phyloP scores from a whole-genome alignment of 352 stramenopile species.

The Globisporangium sylvaticum region DNA sequence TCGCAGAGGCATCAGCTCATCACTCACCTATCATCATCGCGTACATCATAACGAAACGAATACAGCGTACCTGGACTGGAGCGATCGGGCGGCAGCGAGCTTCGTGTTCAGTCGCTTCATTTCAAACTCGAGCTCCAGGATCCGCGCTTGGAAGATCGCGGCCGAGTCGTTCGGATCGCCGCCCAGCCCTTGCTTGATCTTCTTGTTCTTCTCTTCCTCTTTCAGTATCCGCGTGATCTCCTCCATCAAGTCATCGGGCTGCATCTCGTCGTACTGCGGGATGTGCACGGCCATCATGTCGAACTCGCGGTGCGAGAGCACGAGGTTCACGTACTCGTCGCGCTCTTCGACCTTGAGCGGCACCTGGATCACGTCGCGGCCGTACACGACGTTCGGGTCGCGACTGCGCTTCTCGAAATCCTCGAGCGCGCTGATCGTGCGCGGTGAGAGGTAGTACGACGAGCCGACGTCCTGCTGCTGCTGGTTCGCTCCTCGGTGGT shows the following conservation, averaged over 20 bases:
- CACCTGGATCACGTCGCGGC: constrained; percentile 74
- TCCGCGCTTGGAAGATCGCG: constrained; percentile 46
- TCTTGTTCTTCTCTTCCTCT: constrained; percentile 38
- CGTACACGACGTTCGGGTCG: constrained; percentile 49
- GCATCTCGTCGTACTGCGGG: constrained; percentile 60
- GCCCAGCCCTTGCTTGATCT: constrained; percentile 21
- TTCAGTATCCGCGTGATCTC: constrained; percentile 56
- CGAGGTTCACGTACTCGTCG: constrained; percentile 62
- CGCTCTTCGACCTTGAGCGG: constrained; percentile 41
- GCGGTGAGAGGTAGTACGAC: constrained; percentile 23
- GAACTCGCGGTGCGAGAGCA: constrained; percentile 76
- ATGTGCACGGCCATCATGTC: constrained; percentile 73
- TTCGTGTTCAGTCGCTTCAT: constrained; percentile 64
- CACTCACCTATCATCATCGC: not conserved
- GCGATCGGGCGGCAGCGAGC: constrained; percentile 40
- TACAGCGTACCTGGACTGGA: constrained; percentile 34
- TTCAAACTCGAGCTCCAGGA: constrained; percentile 71
- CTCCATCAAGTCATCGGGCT: constrained; percentile 46
- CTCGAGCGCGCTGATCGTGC: constrained; percentile 27
- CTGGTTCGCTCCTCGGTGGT: constrained; percentile 7
- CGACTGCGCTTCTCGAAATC: constrained; percentile 18
- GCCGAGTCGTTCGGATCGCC: constrained; percentile 23
- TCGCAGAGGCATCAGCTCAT: not conserved
- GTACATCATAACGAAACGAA: not conserved
- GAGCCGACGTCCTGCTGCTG: constrained; percentile 5